These are phyloP conservation scores for Ophiorrhiza pumila DNA, from an alignment of 257 asterid genomes.

Conservation along the genomic window DNA sequence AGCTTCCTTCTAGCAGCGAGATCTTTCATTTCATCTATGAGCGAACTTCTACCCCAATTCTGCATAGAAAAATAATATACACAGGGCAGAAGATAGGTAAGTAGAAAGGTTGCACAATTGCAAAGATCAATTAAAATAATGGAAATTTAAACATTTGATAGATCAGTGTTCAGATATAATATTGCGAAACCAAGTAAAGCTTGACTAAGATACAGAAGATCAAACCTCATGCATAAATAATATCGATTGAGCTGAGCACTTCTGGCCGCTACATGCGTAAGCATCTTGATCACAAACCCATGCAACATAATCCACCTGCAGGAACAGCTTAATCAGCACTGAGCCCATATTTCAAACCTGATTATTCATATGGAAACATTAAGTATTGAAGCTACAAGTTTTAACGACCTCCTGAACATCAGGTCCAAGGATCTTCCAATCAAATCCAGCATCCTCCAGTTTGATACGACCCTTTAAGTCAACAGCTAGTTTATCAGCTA, in stretches of 20 bases:
- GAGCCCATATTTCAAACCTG: background rate
- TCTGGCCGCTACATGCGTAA: slow-evolving; percentile 96
- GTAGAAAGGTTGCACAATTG: background rate
- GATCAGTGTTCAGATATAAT: background rate
- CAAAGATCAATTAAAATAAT: background rate
- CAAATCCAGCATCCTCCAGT: slow-evolving; percentile 96
- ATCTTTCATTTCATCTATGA: slow-evolving; percentile 47
- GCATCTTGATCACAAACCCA: slow-evolving; percentile 99
- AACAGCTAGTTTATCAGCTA: slow-evolving; percentile 82
- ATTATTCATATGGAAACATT: background rate
- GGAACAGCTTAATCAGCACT: background rate
- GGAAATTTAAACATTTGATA: background rate
- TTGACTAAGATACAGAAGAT: background rate
- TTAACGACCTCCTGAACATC: slow-evolving; percentile 78
- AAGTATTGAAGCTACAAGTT: background rate
- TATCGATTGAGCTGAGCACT: slow-evolving; percentile 93
- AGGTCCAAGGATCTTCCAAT: slow-evolving; percentile 98
- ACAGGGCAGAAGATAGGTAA: background rate
- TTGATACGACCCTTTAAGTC: slow-evolving; percentile 81
- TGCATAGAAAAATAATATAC: slow-evolving; percentile 23
- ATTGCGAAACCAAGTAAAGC: background rate
- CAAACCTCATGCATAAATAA: slow-evolving; percentile 81
- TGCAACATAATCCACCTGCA: slow-evolving; percentile 83
- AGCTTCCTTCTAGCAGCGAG: slow-evolving; percentile 86
- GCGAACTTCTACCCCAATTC: slow-evolving; percentile 80